phyloP scores from a whole-genome alignment of 106 monocot genomes.

The Phalaenopsis equestris region DNA sequence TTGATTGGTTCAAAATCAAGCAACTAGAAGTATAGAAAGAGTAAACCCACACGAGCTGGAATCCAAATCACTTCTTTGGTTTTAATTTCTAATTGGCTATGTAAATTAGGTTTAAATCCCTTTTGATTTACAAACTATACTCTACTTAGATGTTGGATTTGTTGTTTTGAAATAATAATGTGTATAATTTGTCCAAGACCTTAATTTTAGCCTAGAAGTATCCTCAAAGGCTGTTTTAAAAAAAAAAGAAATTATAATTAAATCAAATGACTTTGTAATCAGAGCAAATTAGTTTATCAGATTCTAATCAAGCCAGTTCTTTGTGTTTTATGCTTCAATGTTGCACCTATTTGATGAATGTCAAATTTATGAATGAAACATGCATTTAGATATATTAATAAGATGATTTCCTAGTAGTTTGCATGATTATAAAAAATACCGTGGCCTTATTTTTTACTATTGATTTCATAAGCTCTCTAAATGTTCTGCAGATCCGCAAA shows the following conservation, averaged over 20 bases:
- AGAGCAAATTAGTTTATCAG: not conserved
- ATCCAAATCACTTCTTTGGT: not conserved
- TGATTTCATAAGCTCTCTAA: not conserved
- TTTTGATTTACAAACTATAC: not conserved
- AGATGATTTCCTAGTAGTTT: not conserved
- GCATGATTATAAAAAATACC: not conserved
- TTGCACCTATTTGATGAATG: not conserved
- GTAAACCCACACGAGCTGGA: not conserved
- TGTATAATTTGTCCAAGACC: too few relatives aligned
- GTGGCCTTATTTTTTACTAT: not conserved
- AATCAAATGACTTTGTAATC: too few relatives aligned
- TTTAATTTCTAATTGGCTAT: not conserved
- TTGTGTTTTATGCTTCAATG: not conserved
- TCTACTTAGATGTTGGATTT: not conserved
- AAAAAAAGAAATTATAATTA: not conserved
- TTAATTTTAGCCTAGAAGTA: too few relatives aligned
- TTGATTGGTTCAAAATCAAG: not conserved
- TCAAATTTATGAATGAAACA: not conserved
- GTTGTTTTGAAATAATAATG: not conserved
- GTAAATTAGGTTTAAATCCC: not conserved
- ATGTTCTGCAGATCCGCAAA: slow-evolving; percentile 66
- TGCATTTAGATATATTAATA: not conserved
- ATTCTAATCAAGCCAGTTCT: not conserved
- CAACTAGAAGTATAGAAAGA: not conserved
- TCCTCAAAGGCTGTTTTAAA: not conserved